phyloP scores from a whole-genome alignment of 306 rosid species.

The Cicer yamashitae region DNA sequence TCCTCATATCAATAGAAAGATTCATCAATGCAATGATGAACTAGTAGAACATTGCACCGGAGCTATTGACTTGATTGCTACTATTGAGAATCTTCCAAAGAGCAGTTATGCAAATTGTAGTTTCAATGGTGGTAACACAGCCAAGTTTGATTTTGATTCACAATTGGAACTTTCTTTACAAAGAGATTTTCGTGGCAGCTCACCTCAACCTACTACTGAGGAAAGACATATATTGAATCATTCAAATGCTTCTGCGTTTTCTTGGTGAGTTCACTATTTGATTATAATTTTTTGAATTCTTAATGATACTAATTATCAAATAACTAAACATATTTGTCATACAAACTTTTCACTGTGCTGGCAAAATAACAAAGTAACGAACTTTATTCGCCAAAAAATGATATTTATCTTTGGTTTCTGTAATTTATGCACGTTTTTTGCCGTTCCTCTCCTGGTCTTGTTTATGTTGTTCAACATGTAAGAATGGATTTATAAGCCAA shows the following conservation, averaged over 20 bases:
- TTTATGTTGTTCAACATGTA: constrained; percentile 10
- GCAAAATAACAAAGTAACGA: constrained; percentile 20
- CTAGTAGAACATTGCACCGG: constrained; percentile 52
- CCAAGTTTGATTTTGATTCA: constrained; percentile 51
- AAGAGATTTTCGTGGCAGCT: constrained; percentile 45
- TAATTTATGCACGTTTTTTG: not conserved
- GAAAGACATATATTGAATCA: constrained; percentile 62
- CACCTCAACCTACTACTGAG: constrained; percentile 48
- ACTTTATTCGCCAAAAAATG: constrained; percentile 1
- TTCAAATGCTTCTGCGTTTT: constrained; percentile 80
- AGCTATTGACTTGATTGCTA: constrained; percentile 74
- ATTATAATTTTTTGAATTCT: constrained; percentile 18
- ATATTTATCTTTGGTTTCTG: constrained; percentile 1
- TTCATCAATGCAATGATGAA: constrained; percentile 46
- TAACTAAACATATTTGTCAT: constrained; percentile 19
- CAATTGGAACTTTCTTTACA: constrained; percentile 72
- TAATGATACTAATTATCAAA: constrained; percentile 6
- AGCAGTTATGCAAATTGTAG: constrained; percentile 43
- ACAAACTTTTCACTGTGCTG: constrained; percentile 3
- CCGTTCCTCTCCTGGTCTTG: constrained; percentile 4
- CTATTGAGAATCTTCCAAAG: constrained; percentile 53
- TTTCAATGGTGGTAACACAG: constrained; percentile 44
- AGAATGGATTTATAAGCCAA: constrained; percentile 11
- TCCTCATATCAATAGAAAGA: constrained; percentile 45
- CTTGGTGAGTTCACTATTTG: constrained; percentile 60